Conservation (phyloP, 2,329 filamentous ascomycete species). For the Cyphellophora attinorum region DNA sequence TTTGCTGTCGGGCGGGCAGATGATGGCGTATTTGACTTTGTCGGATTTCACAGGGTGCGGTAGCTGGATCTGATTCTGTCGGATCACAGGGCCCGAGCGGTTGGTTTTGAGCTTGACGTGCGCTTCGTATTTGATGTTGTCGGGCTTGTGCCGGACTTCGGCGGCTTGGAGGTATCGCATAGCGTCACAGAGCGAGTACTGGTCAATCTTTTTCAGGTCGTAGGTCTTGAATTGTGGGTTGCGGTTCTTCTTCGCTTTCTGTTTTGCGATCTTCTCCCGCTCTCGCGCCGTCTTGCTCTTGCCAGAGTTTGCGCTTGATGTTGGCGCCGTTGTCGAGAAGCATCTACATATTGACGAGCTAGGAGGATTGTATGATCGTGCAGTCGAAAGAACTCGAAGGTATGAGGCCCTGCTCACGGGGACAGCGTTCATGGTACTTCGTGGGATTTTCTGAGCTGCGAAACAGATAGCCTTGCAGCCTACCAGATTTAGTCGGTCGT, state of each 20-base stretch:
- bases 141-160: conserved; percentile 74
- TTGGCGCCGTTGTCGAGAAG: neutral
- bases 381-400: too few relatives aligned
- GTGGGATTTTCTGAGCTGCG: too few relatives aligned
- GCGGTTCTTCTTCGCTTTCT: conserved; percentile 53
- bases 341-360: neutral
- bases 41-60: conserved; percentile 86
- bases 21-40: conserved; percentile 78
- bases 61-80: conserved; percentile 69
- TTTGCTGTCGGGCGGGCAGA: conserved; percentile 72
- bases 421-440: too few relatives aligned
- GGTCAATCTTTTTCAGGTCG: conserved; percentile 55
- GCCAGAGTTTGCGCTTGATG: conserved; percentile 17
- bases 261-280: conserved; percentile 42
- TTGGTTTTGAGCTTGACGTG: conserved; percentile 71
- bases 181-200: conserved; percentile 80
- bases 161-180: conserved; percentile 88
- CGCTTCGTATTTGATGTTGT: conserved; percentile 76
- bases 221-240: conserved; percentile 56
- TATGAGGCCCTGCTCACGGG: too few relatives aligned
- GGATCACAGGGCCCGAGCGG: conserved; percentile 78
- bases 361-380: too few relatives aligned
- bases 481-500: too few relatives aligned
- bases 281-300: conserved; percentile 25
- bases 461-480: too few relatives aligned